Evolutionary conservation across 768 basidiomycete genomes (phyloP).

Genomic region (Pisolithus microcarpus): DNA sequence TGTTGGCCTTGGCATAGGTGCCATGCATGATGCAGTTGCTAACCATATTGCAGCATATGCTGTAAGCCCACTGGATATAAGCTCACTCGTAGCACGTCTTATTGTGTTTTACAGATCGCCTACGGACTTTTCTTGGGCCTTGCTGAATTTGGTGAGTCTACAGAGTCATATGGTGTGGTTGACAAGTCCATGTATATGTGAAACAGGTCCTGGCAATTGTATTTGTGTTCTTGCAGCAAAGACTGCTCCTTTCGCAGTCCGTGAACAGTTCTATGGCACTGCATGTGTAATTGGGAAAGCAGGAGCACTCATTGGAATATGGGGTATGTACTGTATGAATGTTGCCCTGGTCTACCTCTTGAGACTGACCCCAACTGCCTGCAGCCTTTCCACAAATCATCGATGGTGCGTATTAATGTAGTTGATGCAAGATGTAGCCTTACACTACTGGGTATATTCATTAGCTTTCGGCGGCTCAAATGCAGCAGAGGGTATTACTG

Average conservation of each 20-base stretch:
- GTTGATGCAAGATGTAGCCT: too few species aligned
- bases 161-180: constrained; percentile 21
- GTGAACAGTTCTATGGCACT: too few species aligned
- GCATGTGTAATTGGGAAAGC: too few species aligned
- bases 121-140: constrained; percentile 89
- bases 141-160: constrained; percentile 66
- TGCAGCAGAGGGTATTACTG: constrained; percentile 59
- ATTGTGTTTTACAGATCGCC: constrained; percentile 42
- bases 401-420: too few species aligned
- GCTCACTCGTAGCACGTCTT: not conserved
- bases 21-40: constrained; percentile 58
- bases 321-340: too few species aligned
- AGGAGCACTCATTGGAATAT: too few species aligned
- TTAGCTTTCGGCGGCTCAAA: constrained; percentile 56
- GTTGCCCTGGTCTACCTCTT: constrained; percentile 23
- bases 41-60: constrained; percentile 66
- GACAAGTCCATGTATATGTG: too few species aligned
- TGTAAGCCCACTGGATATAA: constrained; percentile 29
- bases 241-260: too few species aligned
- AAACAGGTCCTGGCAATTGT: too few species aligned
- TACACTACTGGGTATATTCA: not conserved
- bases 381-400: too few species aligned
- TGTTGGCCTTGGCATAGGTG: constrained; percentile 87
- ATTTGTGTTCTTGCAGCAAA: too few species aligned
- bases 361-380: too few species aligned